Conservation (phyloP, 2,329 filamentous ascomycete species). For the Cyphellophora attinorum region DNA sequence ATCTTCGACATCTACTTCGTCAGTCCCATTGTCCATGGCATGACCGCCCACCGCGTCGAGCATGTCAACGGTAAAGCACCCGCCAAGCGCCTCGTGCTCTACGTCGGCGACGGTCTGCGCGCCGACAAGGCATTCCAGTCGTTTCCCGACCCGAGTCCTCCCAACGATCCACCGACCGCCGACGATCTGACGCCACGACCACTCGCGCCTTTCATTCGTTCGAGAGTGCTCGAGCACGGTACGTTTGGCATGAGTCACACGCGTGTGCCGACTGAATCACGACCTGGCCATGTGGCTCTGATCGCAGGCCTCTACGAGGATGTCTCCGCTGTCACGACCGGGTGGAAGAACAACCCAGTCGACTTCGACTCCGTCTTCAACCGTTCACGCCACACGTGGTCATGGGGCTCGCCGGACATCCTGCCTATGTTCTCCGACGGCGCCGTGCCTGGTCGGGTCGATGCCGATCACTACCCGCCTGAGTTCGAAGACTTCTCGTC, state of each 20-base stretch:
- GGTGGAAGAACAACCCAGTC: conserved; percentile 97
- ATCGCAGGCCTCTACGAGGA: conserved; percentile 97
- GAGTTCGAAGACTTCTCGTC: conserved; percentile 86
- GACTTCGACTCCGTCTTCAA: conserved; percentile 99
- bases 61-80: conserved; percentile 51
- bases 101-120: conserved; percentile 93
- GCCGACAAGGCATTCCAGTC: conserved; percentile 97
- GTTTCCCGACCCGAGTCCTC: conserved; percentile 79
- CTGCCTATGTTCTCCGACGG: conserved; percentile 93
- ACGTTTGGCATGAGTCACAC: conserved; percentile 98
- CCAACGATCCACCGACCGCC: conserved; percentile 42
- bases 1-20: conserved; percentile 99
- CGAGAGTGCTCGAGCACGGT: conserved; percentile 74
- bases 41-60: conserved; percentile 70
- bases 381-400: conserved; percentile 92
- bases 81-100: conserved; percentile 81
- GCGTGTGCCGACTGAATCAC: conserved; percentile 84
- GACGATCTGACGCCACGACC: conserved; percentile 63
- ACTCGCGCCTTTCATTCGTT: conserved; percentile 84
- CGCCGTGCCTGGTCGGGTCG: conserved; percentile 76
- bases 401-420: conserved; percentile 97
- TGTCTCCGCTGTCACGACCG: conserved; percentile 91
- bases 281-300: conserved; percentile 90
- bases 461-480: conserved; percentile 73
- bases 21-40: conserved; percentile 91